Base-by-base conservation (phyloP, 352 stramenopile species). In the Phytopythium helicoides region DNA sequence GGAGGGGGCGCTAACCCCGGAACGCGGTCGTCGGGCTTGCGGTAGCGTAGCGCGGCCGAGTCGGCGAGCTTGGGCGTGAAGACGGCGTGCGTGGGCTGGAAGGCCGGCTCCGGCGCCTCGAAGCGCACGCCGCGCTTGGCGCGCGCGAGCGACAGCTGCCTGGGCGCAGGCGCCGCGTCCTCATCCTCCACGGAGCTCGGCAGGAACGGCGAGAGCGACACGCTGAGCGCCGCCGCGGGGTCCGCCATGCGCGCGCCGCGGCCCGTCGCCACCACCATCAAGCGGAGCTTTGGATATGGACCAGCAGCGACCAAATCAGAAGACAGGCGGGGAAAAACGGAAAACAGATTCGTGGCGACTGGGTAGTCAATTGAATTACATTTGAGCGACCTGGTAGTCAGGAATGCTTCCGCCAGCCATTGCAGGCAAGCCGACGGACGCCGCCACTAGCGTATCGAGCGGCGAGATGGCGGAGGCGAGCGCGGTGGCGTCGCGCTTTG, bases 41-140 rank as follows among this genome's bases (percentile, higher is more conserved):
- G 78, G 64, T 95, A 95, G 22, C 74, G 81, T 36, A 95, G 73
- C 36, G 67, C 72, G 25, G 74, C 66, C 1, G 82, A 71, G 42
- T 91, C 81, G 31, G 72, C 80, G 23, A 95, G 60, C n/a, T 64
- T 65, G 18, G 85, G 85, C 37, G 85, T 95, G 58, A 91, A 95
- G 7, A 92, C 82, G 0, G 85, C 87, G 62, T 95, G 85, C 6
- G 85, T 95, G 28, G 85, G 85, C 69, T 94, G 81, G 72, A 94
- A 89, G 8, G 46, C 46, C 19, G 39, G 19, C 25, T 26, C 25
- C 36, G 14, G 26, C 22, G 48, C 50, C 47, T 86, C 73, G 58
- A 89, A 92, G 38, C 82, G 79, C 55, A 92, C 80, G 21, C 8
- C 23, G 61, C 66, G 81, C 63, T 89, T 89, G 49, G 33, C 45